Conservation (phyloP, 2,329 filamentous ascomycete genomes). For the Sporothrix pseudoabietina region DNA sequence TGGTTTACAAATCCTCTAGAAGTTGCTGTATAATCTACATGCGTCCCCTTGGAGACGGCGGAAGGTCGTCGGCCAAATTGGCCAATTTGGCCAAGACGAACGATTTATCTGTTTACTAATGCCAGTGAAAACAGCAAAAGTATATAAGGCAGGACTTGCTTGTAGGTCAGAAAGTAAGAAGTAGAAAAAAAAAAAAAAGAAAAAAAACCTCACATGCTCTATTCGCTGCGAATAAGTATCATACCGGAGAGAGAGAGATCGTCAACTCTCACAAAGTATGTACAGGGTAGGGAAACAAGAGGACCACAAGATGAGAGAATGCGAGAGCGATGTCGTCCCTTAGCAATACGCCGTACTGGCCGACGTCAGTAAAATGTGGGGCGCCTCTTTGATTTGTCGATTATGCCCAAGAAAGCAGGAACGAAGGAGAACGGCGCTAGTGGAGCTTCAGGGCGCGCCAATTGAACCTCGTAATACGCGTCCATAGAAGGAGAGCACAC, state of each 20-base stretch:
- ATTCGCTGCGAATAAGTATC: not conserved
- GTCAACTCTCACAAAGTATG: not conserved
- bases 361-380: not conserved
- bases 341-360: not conserved
- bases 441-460: not conserved
- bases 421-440: not conserved
- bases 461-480: constrained; percentile 4
- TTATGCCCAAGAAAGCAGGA: not conserved
- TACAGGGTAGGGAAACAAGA: not conserved
- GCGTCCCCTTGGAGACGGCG: constrained; percentile 9
- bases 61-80: not conserved
- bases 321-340: not conserved
- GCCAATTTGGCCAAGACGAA: not conserved
- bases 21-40: not conserved
- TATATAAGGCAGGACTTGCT: not conserved
- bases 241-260: not conserved
- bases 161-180: not conserved
- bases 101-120: not conserved
- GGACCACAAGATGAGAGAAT: not conserved
- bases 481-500: not conserved
- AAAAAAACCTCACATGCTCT: not conserved
- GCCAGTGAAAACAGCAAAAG: not conserved
- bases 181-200: too few species aligned
- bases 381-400: not conserved
- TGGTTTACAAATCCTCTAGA: not conserved